Percentiles rank a stretch among this genome's conserved stretches.
phyloP scores from a whole-genome alignment of 2,329 filamentous ascomycete species.

The Stromatinia cepivora region DNA sequence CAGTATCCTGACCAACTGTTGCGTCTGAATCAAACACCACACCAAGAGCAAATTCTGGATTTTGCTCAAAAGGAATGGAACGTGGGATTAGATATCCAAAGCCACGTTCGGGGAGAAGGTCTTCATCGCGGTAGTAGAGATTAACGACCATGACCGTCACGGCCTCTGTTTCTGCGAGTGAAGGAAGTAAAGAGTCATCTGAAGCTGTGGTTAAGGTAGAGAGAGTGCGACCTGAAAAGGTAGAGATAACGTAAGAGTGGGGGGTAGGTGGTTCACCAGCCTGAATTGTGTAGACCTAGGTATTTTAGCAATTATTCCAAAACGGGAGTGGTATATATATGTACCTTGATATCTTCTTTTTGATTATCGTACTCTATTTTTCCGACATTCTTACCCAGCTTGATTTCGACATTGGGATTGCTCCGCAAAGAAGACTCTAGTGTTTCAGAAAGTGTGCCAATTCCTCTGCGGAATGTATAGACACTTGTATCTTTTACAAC shows the following conservation, averaged over 20 bases:
- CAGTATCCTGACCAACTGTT: constrained; percentile 53
- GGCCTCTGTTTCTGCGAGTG: constrained; percentile 57
- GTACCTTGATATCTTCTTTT: constrained; percentile 47
- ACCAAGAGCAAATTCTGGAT: constrained; percentile 81
- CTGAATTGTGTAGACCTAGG: constrained; percentile 39
- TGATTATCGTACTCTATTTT: constrained; percentile 46
- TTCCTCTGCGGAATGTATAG: constrained; percentile 58
- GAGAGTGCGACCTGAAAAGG: constrained; percentile 46
- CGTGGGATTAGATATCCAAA: constrained; percentile 93
- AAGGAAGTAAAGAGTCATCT: constrained; percentile 43
- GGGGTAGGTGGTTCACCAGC: constrained; percentile 29
- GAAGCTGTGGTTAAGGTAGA: constrained; percentile 27
- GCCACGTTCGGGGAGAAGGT: constrained; percentile 64
- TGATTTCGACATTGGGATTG: constrained; percentile 61
- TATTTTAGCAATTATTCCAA: constrained; percentile 11
- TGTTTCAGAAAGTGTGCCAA: constrained; percentile 59
- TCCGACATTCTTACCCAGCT: constrained; percentile 50
- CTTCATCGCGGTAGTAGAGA: constrained; percentile 71
- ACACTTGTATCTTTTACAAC: constrained; percentile 37
- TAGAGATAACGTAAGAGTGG: constrained; percentile 64
- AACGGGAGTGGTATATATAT: constrained; percentile 24
- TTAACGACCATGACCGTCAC: constrained; percentile 92
- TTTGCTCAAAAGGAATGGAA: constrained; percentile 66
- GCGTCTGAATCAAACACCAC: constrained; percentile 80
- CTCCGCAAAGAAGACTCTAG: constrained; percentile 52